Base-by-base conservation (phyloP, 2,329 filamentous ascomycete species). In the Monilinia fructicola region DNA sequence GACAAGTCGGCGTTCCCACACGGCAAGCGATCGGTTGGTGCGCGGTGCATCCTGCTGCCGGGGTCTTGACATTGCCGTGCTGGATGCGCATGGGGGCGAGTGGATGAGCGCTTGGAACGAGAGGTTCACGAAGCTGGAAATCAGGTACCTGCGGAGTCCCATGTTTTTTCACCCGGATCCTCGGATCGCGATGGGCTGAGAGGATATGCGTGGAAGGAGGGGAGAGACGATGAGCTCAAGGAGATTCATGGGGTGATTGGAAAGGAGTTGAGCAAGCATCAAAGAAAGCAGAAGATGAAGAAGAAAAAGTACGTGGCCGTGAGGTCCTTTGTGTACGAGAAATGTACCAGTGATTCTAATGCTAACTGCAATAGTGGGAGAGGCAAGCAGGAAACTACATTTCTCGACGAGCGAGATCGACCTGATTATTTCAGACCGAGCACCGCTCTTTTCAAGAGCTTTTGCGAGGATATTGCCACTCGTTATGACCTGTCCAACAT, bases 101-200 rank as follows among this genome's bases (percentile, higher is more conserved):
- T 94, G 90, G 90, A 86, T 94, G 81, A 78, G 83, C 12, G 82
- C 86, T 52, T 94, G 91, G 91, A 85, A 90, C 54, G 79, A 81
- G 18, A 82, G 90, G 4, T 94, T 94, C 77, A 80, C 82, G 42
- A 84, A 83, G 3, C 85, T 92, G 54, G 84, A 87, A 59, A 94
- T 94, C 56, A 81, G 84, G 1, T 86, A 93, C 72, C 79, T 95
- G 50, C 83, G 91, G 21, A 93, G 90, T 71, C 91, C 90, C 0
- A 90, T 94, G 88, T 90, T 93, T 73, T 94, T 92, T 79, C 91
- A 95, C 74, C 82, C 91, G 18, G 90, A 94, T 73, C 91, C 91
- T 0, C 81, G 84, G 90, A 94, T 76, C 82, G 90, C 1, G 91
- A 94, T 78, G 88, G 88, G 0, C 78, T 94, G 72, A 78, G 93